Evolutionary conservation across 176 grass and related monocot genomes (phyloP), one percentile per base, ranked within the genome.

Genomic region (Avena eriantha): DNA sequence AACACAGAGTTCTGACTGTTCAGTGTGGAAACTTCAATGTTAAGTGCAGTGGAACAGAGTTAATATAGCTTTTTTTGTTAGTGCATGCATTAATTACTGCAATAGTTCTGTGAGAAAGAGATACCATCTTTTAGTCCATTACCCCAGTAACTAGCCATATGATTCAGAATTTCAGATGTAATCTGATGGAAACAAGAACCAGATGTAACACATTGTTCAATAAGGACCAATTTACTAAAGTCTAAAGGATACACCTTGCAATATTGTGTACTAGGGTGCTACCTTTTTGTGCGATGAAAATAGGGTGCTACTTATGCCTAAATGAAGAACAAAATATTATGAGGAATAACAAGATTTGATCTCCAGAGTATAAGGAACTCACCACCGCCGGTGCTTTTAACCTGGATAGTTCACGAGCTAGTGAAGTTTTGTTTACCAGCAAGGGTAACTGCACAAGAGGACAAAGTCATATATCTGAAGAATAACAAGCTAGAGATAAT

Each of bases 321-420:
- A 73, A 26, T 73, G 33, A 16, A 58, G 19, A 57, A 29, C 13
- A 43, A 74, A 81, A 55, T 22, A 73, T 14, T 46, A 15, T 12
- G 5, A 43, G 50, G 8, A 58, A 48, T n/a, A 17, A 29, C 21
- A 15, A 82, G 21, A 75, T 60, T 34, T 48, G 39, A 63, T 63
- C 8, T 68, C 66, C 18, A 16, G 4, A 45, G 36, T 53, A n/a
- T 48, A 80, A 80, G 77, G 46, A 29, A 74, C 84, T 74, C 80
- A 94, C 93, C 82, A 11, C 56, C 13, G 53, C 72, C 74, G 49
- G 70, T 89, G 49, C 78, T 46, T 85, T 83, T 79, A 94, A 70
- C 69, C 80, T 92, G 51, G 79, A 80, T 83, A 92, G 56, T 82
- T 94, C 93, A 18, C 46, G 41, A 86, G 83, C 59, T 56, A 94